Percentiles rank a stretch among this genome's conserved stretches.
These are phyloP conservation scores for Desmodesmus armatus DNA, from an alignment of 139 green algal genomes.

Conservation along the genomic window DNA sequence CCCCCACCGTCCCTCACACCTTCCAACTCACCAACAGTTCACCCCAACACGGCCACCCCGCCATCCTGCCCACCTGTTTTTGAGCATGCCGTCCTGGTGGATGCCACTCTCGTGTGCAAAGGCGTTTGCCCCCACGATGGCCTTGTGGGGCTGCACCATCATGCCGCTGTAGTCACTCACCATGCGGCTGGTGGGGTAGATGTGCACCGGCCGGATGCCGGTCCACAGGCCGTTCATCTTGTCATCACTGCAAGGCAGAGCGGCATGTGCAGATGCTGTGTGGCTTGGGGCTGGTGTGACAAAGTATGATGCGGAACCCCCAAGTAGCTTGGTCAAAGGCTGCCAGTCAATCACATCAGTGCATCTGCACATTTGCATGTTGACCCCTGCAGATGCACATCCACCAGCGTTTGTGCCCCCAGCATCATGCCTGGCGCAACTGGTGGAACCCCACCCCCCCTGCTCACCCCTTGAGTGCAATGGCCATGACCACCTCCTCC, in stretches of 20 bases:
- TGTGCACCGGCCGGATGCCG: constrained; percentile 92
- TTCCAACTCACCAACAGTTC: too few relatives aligned
- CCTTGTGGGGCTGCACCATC: constrained; percentile 98
- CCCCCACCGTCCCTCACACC: too few relatives aligned
- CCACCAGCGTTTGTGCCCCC: too few relatives aligned
- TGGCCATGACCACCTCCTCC: constrained; percentile 97
- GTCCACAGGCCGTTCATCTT: constrained; percentile 91
- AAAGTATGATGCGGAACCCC: too few relatives aligned
- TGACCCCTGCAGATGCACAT: too few relatives aligned
- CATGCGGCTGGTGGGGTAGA: constrained; percentile 91
- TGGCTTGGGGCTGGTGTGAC: too few relatives aligned
- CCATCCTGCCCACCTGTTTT: constrained; percentile 66
- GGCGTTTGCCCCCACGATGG: constrained; percentile 99
- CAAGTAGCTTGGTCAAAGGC: too few relatives aligned
- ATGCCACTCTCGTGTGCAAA: constrained; percentile 98
- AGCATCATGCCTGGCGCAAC: too few relatives aligned
- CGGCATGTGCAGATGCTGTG: neutral
- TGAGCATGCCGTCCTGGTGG: constrained; percentile 95
- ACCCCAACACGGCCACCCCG: too few relatives aligned
- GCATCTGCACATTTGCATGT: too few relatives aligned
- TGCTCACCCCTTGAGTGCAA: constrained; percentile 81
- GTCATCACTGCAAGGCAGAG: constrained; percentile 33
- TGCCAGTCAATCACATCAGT: too few relatives aligned
- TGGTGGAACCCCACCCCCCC: too few relatives aligned
- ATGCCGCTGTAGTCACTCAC: constrained; percentile 94